Percentiles rank a stretch among this genome's conserved stretches.
phyloP scores from a whole-genome alignment of 169 alveolate genomes.

The Perkinsus marinus region DNA sequence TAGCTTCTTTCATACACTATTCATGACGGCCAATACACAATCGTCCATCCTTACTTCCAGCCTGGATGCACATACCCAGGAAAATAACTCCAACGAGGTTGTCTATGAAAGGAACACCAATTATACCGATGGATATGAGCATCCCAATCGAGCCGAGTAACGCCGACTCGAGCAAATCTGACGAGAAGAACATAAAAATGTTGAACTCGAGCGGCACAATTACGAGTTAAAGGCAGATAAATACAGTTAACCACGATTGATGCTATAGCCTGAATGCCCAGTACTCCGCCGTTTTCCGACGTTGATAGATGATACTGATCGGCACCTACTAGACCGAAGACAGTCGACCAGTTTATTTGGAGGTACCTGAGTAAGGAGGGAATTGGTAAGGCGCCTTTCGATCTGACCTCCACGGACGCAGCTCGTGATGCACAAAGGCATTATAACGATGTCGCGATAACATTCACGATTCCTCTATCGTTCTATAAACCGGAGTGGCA shows the following conservation, averaged over 20 bases:
- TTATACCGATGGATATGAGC: background rate
- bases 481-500: too few relatives aligned
- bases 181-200: background rate
- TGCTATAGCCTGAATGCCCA: background rate
- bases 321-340: background rate
- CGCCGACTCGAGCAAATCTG: background rate
- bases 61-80: background rate
- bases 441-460: too few relatives aligned
- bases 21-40: too few relatives aligned
- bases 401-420: background rate
- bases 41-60: background rate
- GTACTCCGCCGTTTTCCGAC: background rate
- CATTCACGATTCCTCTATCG: too few relatives aligned
- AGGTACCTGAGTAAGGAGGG: background rate
- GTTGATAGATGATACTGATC: background rate
- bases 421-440: too few relatives aligned
- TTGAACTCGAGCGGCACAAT: too few relatives aligned
- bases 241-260: background rate
- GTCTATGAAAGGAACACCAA: background rate
- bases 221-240: background rate
- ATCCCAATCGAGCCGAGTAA: background rate
- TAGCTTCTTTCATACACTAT: too few relatives aligned
- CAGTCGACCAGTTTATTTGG: background rate
- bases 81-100: background rate
- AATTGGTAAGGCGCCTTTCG: background rate